These are phyloP conservation scores for Plasmodium ovale DNA, from an alignment of 169 alveolate species.

Conservation along the genomic window DNA sequence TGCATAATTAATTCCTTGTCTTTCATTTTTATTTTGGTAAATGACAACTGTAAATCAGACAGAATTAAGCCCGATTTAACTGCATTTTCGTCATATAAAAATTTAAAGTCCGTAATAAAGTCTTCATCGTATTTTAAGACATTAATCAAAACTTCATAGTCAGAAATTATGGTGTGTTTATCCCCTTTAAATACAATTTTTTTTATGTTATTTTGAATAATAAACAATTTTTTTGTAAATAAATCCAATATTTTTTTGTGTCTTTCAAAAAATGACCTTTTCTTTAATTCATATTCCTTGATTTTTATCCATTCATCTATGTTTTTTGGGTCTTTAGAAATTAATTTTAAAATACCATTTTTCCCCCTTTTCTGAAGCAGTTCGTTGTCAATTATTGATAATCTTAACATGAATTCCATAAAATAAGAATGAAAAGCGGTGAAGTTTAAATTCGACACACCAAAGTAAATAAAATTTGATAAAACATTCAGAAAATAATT, in stretches of 20 bases:
- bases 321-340: constrained; percentile 66
- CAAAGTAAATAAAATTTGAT: constrained; percentile 83
- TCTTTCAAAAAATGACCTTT: constrained; percentile 62
- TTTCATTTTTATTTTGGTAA: constrained; percentile 80
- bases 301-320: constrained; percentile 66
- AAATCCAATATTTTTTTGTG: constrained; percentile 71
- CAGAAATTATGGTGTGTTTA: constrained; percentile 69
- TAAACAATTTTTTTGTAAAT: constrained; percentile 48
- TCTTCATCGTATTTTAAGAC: constrained; percentile 74
- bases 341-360: constrained; percentile 77
- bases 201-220: constrained; percentile 68
- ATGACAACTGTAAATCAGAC: constrained; percentile 81
- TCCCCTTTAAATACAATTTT: constrained; percentile 55
- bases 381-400: constrained; percentile 75
- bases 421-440: constrained; percentile 84
- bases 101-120: constrained; percentile 73
- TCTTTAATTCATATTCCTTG: constrained; percentile 59
- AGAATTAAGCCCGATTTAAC: constrained; percentile 80
- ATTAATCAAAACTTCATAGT: constrained; percentile 66
- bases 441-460: constrained; percentile 83
- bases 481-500: constrained; percentile 82
- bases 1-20: constrained; percentile 76
- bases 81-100: constrained; percentile 78
- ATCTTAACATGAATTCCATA: constrained; percentile 80
- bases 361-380: constrained; percentile 77